A percentile compares a stretch with the other conserved stretches of the same genome.
Evolutionary conservation across 2,329 filamentous ascomycete genomes (phyloP).

Genomic region (Fusarium ramigenum): DNA sequence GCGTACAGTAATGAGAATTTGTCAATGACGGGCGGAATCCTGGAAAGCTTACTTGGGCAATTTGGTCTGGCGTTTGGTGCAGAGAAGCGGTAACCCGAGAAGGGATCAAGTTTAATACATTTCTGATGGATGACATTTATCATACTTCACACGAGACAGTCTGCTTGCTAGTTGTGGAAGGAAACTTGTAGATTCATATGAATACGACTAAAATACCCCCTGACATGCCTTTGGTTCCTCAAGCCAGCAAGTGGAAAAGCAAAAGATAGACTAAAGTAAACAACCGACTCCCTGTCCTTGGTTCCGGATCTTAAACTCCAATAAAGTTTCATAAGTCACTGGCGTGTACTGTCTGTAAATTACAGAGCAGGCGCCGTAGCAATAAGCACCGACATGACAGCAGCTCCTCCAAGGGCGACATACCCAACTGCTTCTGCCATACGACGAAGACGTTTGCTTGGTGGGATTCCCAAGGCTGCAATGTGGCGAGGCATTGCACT

Average conservation of each 20-base stretch:
- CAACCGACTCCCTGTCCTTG: background rate
- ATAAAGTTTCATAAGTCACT: constrained; percentile 3
- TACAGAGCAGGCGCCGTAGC: constrained; percentile 48
- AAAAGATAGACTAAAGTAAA: background rate
- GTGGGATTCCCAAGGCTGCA: constrained; percentile 5
- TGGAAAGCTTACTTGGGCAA: constrained; percentile 31
- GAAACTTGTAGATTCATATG: constrained; percentile 6
- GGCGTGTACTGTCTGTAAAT: background rate
- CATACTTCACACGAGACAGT: background rate
- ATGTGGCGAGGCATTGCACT: background rate
- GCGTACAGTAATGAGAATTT: constrained; percentile 51
- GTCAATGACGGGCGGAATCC: constrained; percentile 28
- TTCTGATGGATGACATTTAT: constrained; percentile 5
- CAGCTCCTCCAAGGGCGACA: constrained; percentile 50
- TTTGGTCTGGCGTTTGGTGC: constrained; percentile 38
- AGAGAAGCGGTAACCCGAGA: constrained; percentile 16
- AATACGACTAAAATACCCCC: background rate
- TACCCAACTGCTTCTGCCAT: constrained; percentile 50
- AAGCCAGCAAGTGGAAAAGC: background rate
- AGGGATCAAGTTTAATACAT: constrained; percentile 18
- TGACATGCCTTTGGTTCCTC: background rate
- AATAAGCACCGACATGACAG: constrained; percentile 53
- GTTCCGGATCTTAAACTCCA: constrained; percentile 34
- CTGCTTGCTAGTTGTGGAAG: background rate
- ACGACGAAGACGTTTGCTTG: constrained; percentile 47